Base-by-base conservation (phyloP, 441 rosid species). In the Erodium chrysanthum region DNA sequence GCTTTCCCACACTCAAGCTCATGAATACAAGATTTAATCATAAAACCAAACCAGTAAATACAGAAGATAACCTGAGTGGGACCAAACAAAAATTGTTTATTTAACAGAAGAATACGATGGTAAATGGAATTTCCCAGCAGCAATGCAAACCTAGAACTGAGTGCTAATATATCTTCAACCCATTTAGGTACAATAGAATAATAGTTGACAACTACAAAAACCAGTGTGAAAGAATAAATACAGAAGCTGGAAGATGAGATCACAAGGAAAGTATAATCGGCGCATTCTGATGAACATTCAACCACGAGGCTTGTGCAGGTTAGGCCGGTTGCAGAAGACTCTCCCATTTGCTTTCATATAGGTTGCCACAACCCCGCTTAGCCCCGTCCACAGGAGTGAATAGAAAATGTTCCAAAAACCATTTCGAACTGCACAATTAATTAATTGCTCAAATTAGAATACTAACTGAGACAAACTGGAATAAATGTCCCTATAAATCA, bases 381-480 rank as follows among this genome's bases (percentile, higher is more conserved):
- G 23, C 12, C 61, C 61, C 61, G 27, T 22, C 61, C 61, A 54
- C 61, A 54, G 8, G 7, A 54, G 27, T 12, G 61, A 54, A 22
- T 54, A 54, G 61, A 54, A 54, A 54, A 54, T 8, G 27, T 54
- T 54, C 61, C 61, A 54, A 54, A 54, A 18, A 7, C 23, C 61
- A 54, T 54, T 18, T 54, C 61, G 89, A 76, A 68, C 92, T 85
- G 97, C 89, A 83, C 17, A 66, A n/a, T 1, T 15, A 52, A 52
- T 8, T 22, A 14, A 66, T 20, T 12, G 14, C 20, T 0, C 18
- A 9, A 54, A 42, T 31, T 31, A 52, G 0, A 40, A 0, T 25
- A 37, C 6, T 5, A 33, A 33, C 12, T 12, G 35, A 29, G 14
- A 17, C 65, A 61, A 23, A 61, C 23, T 61, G 60, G 60, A 52